These are phyloP conservation scores for Lachancea lanzarotensis DNA, from an alignment of 805 yeast genomes.

Conservation along the genomic window DNA sequence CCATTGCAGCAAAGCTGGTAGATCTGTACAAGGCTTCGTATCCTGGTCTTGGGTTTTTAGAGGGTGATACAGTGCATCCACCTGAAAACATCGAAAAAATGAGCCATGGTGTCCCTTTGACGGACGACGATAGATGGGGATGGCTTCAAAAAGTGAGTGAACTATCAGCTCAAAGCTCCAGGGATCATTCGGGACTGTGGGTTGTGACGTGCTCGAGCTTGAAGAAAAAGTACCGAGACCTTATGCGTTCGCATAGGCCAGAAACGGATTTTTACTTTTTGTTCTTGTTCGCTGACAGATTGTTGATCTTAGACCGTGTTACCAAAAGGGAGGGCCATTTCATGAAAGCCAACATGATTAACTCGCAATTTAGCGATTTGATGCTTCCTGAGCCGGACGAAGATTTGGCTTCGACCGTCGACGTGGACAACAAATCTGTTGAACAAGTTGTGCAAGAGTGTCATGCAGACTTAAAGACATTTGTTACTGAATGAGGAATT, in stretches of 20 bases:
- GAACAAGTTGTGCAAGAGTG: constrained; percentile 21
- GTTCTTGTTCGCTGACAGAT: constrained; percentile 59
- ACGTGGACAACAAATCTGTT: constrained; percentile 25
- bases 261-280: constrained; percentile 48
- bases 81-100: constrained; percentile 68
- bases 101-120: constrained; percentile 71
- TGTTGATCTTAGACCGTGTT: constrained; percentile 57
- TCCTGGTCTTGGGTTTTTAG: constrained; percentile 55
- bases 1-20: constrained; percentile 55
- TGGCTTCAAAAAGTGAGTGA: constrained; percentile 62
- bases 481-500: background rate
- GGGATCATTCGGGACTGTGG: constrained; percentile 26
- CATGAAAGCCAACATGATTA: constrained; percentile 82
- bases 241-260: constrained; percentile 37
- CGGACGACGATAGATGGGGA: constrained; percentile 88
- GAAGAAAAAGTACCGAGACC: constrained; percentile 65
- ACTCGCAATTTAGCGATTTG: constrained; percentile 68
- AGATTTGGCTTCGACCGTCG: constrained; percentile 25
- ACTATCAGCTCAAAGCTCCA: constrained; percentile 36
- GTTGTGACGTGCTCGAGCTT: constrained; percentile 83
- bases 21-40: constrained; percentile 19
- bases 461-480: constrained; percentile 3
- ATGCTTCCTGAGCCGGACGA: constrained; percentile 53
- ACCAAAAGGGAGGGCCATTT: constrained; percentile 64
- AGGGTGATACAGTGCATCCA: constrained; percentile 84